A percentile compares a stretch with the other conserved stretches of the same genome.
Conservation (phyloP, 345 rosid genomes). For the Anacardium occidentale region DNA sequence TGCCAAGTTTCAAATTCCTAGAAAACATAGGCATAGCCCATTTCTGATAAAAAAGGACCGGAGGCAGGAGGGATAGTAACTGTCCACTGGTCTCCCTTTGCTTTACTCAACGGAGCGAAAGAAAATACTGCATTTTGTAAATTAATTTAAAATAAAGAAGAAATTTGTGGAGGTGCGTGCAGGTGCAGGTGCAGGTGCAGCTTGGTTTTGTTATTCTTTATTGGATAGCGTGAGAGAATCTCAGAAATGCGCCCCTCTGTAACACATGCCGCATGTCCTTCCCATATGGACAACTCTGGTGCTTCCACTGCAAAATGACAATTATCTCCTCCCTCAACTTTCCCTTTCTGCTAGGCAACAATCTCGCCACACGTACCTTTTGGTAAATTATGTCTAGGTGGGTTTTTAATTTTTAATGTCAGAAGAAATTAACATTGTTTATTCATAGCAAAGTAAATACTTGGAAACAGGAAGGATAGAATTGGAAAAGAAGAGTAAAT, state of each 20-base stretch:
- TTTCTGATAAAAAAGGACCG: too few relatives aligned
- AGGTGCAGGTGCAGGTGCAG: constrained; percentile 3
- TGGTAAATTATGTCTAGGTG: too few relatives aligned
- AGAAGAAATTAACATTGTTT: too few relatives aligned
- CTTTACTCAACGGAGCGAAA: too few relatives aligned
- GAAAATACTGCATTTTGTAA: too few relatives aligned
- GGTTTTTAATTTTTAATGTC: too few relatives aligned
- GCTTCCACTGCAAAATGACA: background rate
- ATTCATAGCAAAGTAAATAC: background rate
- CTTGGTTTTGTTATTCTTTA: constrained; percentile 24
- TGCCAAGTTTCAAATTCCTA: too few relatives aligned
- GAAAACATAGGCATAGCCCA: background rate
- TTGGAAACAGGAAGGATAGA: background rate
- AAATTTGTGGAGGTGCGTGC: constrained; percentile 16
- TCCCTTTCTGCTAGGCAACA: too few relatives aligned
- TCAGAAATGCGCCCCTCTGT: constrained; percentile 33
- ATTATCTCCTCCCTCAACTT: too few relatives aligned
- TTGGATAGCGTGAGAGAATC: constrained; percentile 34
- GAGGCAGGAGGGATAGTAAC: too few relatives aligned
- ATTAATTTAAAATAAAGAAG: background rate
- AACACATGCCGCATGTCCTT: constrained; percentile 21
- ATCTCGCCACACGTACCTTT: too few relatives aligned
- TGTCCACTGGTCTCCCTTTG: background rate
- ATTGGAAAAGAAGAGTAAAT: background rate
- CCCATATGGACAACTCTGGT: constrained; percentile 12